phyloP scores from a whole-genome alignment of 495 filamentous ascomycete genomes.

The Neurospora sp. region DNA sequence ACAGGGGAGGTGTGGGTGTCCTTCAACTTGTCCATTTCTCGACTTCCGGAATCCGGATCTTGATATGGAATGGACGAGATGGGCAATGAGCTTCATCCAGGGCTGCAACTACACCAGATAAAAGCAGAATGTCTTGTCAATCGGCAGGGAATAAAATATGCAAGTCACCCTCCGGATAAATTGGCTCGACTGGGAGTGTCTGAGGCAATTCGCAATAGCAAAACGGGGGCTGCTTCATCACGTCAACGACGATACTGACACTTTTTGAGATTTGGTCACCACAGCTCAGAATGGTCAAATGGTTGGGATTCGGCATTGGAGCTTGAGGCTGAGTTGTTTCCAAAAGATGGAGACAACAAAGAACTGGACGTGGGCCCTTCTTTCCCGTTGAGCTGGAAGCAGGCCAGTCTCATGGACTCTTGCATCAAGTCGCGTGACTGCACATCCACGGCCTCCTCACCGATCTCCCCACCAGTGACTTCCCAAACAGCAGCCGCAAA shows the following conservation, averaged over 20 bases:
- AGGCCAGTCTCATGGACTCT: conserved; percentile 15
- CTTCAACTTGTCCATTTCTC: neutral
- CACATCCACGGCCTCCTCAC: conserved; percentile 11
- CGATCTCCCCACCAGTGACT: conserved; percentile 2
- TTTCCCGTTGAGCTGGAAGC: neutral
- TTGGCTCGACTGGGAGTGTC: conserved; percentile 3
- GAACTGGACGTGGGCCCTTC: conserved; percentile 3
- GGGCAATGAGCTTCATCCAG: neutral
- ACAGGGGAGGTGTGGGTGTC: neutral
- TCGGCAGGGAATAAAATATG: conserved; percentile 6
- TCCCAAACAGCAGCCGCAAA: neutral
- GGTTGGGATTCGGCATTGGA: neutral
- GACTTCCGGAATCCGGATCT: neutral
- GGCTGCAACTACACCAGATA: neutral
- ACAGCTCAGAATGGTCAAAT: neutral
- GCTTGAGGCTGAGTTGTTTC: neutral
- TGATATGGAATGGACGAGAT: neutral
- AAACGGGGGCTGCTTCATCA: neutral
- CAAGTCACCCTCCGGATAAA: conserved; percentile 13
- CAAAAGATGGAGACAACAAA: neutral
- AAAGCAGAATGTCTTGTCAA: conserved; percentile 10
- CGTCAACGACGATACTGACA: too few relatives aligned
- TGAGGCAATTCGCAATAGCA: neutral
- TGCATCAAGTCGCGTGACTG: conserved; percentile 25
- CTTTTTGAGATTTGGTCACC: neutral